Conservation (phyloP, 129 eudicot genomes). For the Pittosporum tobira region DNA sequence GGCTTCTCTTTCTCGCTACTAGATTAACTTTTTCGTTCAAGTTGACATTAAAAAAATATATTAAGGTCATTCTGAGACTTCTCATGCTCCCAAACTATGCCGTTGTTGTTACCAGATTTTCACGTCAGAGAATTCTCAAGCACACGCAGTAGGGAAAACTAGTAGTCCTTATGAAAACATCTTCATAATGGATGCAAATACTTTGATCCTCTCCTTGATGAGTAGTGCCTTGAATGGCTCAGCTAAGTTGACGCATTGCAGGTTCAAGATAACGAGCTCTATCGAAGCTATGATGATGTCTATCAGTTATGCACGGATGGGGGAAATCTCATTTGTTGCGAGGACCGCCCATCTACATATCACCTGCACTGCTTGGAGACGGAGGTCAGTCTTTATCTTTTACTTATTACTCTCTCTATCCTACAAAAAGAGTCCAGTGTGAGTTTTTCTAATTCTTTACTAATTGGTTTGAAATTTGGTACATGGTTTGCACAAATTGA, state of each 20-base stretch:
- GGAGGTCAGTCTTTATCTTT: slow-evolving; percentile 30
- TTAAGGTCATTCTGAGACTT: no score
- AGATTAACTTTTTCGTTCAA: no score
- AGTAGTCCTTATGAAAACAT: slow-evolving; percentile 32
- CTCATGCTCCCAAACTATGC: slow-evolving; percentile 42
- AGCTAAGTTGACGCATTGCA: slow-evolving; percentile 12
- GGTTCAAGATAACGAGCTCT: slow-evolving; percentile 16
- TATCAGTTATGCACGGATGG: slow-evolving; percentile 71
- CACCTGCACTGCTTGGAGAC: slow-evolving; percentile 43
- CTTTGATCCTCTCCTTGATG: slow-evolving; percentile 30
- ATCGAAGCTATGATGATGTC: slow-evolving; percentile 44
- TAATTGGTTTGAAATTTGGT: not conserved
- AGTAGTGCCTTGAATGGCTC: slow-evolving; percentile 32
- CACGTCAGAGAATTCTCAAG: slow-evolving; percentile 21
- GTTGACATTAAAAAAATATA: no score
- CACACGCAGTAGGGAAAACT: slow-evolving; percentile 23
- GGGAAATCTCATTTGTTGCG: slow-evolving; percentile 64
- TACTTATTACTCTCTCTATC: no score
- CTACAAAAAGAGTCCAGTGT: no score
- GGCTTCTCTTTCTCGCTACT: no score
- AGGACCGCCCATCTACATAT: slow-evolving; percentile 48
- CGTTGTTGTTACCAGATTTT: slow-evolving; percentile 33
- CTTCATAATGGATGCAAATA: slow-evolving; percentile 7
- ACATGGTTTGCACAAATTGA: not conserved
- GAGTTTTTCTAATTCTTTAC: not conserved